Evolutionary conservation across 805 yeast species (phyloP).

Genomic region (Candida wancherniae): DNA sequence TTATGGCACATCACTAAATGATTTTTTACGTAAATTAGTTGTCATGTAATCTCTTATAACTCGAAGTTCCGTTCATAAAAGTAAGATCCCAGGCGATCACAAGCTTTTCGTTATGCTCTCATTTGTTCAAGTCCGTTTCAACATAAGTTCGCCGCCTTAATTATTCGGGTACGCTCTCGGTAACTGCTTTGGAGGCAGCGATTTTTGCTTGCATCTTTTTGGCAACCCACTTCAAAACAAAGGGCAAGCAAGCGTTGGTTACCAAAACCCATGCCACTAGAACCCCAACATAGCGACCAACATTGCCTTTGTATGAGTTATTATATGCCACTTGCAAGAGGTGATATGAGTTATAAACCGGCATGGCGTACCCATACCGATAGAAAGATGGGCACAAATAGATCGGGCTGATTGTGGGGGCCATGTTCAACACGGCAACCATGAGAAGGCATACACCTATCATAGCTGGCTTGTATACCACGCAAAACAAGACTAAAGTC

Average conservation of each 20-base stretch:
- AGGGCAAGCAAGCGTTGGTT: conserved; percentile 24
- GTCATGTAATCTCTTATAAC: too few species aligned
- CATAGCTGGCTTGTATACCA: conserved; percentile 23
- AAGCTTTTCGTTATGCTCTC: too few species aligned
- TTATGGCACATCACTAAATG: too few species aligned
- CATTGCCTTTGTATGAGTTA: conserved; percentile 29
- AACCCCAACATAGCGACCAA: conserved; percentile 31
- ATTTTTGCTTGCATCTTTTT: conserved; percentile 5
- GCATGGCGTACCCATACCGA: conserved; percentile 36
- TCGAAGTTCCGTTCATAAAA: too few species aligned
- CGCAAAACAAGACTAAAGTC: conserved; percentile 20
- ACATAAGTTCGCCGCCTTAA: too few species aligned
- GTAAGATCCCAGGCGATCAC: too few species aligned
- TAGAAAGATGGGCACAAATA: conserved; percentile 28
- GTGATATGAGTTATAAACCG: conserved; percentile 27
- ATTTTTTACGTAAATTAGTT: too few species aligned
- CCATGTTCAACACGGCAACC: conserved; percentile 26
- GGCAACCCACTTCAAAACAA: conserved; percentile 20
- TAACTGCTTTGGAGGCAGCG: too few species aligned
- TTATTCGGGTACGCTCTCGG: too few species aligned
- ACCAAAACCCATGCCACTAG: conserved; percentile 28
- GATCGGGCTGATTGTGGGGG: conserved; percentile 30
- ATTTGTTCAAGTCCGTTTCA: too few species aligned
- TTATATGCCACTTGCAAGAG: conserved; percentile 30
- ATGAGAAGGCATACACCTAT: conserved; percentile 26